phyloP scores from a whole-genome alignment of 2,329 filamentous ascomycete genomes.

The Aspergillus latus region DNA sequence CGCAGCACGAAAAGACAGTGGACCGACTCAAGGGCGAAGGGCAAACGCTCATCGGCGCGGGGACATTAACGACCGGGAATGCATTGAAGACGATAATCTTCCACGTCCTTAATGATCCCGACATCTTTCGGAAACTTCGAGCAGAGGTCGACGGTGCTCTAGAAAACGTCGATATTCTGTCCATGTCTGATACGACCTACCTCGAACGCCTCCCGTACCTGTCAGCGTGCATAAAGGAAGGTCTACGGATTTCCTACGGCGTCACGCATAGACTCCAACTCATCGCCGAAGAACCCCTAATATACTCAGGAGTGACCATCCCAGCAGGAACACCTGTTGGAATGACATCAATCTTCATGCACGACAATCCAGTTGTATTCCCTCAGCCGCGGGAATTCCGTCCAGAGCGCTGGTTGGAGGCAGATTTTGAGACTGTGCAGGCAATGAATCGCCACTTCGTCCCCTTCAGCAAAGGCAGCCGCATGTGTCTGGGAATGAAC shows the following conservation, averaged over 20 bases:
- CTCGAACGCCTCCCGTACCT: slow-evolving; percentile 1
- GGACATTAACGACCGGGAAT: slow-evolving; percentile 2
- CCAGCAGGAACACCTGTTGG: background rate
- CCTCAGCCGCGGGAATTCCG: background rate
- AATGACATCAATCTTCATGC: slow-evolving; percentile 6
- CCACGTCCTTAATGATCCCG: background rate
- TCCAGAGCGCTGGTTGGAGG: slow-evolving; percentile 6
- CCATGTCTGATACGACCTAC: background rate
- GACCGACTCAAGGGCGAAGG: slow-evolving; percentile 5
- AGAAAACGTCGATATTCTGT: background rate
- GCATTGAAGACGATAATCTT: slow-evolving; percentile 2
- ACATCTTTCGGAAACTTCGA: background rate
- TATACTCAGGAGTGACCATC: background rate
- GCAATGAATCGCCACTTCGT: background rate
- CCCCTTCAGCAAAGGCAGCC: slow-evolving; percentile 2
- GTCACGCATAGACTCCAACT: slow-evolving; percentile 4
- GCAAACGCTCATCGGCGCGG: slow-evolving; percentile 6
- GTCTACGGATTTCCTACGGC: slow-evolving; percentile 2
- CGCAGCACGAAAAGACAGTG: background rate
- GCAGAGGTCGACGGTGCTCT: background rate
- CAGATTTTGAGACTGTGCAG: background rate
- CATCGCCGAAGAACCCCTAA: slow-evolving; percentile 1
- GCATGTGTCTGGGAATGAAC: slow-evolving; percentile 5
- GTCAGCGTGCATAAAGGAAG: slow-evolving; percentile 5
- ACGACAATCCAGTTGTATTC: background rate